phyloP scores from a whole-genome alignment of 2,329 filamentous ascomycete species.

The Thelonectria discophora region DNA sequence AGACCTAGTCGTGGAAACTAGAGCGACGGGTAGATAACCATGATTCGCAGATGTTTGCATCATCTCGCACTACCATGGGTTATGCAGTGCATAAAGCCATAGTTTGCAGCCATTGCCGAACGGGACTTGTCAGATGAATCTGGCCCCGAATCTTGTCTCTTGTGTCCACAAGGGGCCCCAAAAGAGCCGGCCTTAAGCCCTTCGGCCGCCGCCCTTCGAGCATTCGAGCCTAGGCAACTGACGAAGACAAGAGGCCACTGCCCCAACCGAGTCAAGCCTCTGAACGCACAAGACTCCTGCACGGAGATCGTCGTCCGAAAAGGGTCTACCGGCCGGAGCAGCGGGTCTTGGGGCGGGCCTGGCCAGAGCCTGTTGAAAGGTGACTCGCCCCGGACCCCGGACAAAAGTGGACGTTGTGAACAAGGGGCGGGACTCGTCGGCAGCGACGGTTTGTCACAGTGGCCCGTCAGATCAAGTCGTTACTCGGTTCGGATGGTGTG shows the following conservation, averaged over 20 bases:
- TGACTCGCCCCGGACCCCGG: conserved; percentile 40
- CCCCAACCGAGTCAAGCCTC: conserved; percentile 40
- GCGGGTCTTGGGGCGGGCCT: conserved; percentile 31
- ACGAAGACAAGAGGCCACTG: conserved; percentile 30
- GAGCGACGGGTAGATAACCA: conserved; percentile 17
- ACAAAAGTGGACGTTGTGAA: conserved; percentile 34
- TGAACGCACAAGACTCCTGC: conserved; percentile 33
- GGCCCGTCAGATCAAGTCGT: conserved; percentile 34
- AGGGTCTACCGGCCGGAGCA: conserved; percentile 42
- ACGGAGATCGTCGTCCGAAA: conserved; percentile 41
- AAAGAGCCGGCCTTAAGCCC: conserved; percentile 44
- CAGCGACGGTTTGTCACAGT: conserved; percentile 39
- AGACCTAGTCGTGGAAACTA: conserved; percentile 1
- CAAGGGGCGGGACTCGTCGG: conserved; percentile 43
- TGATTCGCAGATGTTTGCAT: conserved; percentile 38
- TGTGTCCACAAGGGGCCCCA: conserved; percentile 11
- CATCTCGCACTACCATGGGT: conserved; percentile 26
- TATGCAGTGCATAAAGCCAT: conserved; percentile 22
- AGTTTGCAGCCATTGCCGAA: conserved; percentile 35
- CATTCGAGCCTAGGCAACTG: conserved; percentile 24
- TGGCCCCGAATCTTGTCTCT: conserved; percentile 30
- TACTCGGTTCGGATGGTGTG: conserved; percentile 35
- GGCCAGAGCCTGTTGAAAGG: conserved; percentile 34
- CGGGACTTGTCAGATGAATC: conserved; percentile 35
- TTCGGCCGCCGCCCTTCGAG: conserved; percentile 44